Evolutionary conservation across 768 basidiomycete genomes (phyloP).

Genomic region (Neoboletus magnificus): DNA sequence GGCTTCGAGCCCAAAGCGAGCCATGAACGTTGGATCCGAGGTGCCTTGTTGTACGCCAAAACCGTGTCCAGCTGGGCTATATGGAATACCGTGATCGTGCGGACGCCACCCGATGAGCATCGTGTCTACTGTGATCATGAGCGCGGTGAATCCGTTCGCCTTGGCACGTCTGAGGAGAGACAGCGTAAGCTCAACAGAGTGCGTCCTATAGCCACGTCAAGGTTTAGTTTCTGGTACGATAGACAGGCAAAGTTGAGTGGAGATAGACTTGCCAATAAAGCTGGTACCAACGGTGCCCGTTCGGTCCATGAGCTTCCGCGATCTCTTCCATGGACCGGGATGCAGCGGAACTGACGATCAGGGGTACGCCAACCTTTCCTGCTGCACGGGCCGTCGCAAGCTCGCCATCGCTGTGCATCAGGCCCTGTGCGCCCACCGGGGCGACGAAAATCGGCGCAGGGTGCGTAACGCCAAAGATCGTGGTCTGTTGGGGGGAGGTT

Average conservation of each 20-base stretch:
- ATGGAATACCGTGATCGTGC: slow-evolving; percentile 39
- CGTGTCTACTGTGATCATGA: slow-evolving; percentile 47
- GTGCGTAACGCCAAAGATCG: slow-evolving; percentile 49
- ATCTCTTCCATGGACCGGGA: slow-evolving; percentile 51
- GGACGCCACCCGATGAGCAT: slow-evolving; percentile 44
- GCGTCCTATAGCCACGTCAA: slow-evolving; percentile 31
- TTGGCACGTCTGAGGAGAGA: slow-evolving; percentile 45
- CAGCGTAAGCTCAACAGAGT: slow-evolving; percentile 34
- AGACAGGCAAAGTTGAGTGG: neutral
- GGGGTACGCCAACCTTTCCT: slow-evolving; percentile 43
- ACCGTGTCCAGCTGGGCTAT: slow-evolving; percentile 37
- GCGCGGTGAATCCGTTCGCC: slow-evolving; percentile 38
- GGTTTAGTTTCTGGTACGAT: neutral
- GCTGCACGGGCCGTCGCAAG: slow-evolving; percentile 45
- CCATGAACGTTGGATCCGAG: slow-evolving; percentile 50
- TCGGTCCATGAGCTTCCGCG: slow-evolving; percentile 41
- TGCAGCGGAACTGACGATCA: slow-evolving; percentile 26
- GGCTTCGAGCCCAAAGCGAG: slow-evolving; percentile 26
- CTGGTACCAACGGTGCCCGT: slow-evolving; percentile 47
- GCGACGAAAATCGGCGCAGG: slow-evolving; percentile 48
- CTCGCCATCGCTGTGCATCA: slow-evolving; percentile 45
- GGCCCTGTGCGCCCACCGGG: slow-evolving; percentile 54
- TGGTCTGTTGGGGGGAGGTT: slow-evolving; percentile 41
- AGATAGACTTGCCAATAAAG: slow-evolving; percentile 38
- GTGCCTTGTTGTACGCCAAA: slow-evolving; percentile 40